Evolutionary conservation across 306 rosid genomes (phyloP).

Genomic region (Leucaena leucocephala): DNA sequence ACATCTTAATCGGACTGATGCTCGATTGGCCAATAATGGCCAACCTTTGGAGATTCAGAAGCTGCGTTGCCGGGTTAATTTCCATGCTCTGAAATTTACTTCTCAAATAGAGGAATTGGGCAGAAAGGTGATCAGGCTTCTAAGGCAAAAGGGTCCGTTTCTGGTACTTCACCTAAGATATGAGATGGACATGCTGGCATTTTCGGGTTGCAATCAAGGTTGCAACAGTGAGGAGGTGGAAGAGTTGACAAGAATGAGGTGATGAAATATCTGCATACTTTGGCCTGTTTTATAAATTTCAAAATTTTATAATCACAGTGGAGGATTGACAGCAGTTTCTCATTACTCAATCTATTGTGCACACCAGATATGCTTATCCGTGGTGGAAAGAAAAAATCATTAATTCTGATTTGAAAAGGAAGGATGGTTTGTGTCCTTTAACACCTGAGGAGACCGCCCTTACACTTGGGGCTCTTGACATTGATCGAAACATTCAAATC

Average conservation of each 20-base stretch:
- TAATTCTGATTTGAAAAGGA: slow-evolving; percentile 85
- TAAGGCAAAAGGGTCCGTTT: slow-evolving; percentile 80
- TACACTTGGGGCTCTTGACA: slow-evolving; percentile 72
- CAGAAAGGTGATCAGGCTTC: slow-evolving; percentile 75
- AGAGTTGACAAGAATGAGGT: slow-evolving; percentile 97
- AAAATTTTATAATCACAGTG: slow-evolving; percentile 22
- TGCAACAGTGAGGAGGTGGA: slow-evolving; percentile 84
- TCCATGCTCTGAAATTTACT: slow-evolving; percentile 83
- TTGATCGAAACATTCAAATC: slow-evolving; percentile 78
- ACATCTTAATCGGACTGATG: slow-evolving; percentile 89
- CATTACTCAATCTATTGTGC: slow-evolving; percentile 8
- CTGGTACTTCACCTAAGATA: slow-evolving; percentile 90
- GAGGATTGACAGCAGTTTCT: slow-evolving; percentile 1
- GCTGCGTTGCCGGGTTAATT: slow-evolving; percentile 91
- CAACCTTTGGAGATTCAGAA: slow-evolving; percentile 88
- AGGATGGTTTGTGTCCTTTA: slow-evolving; percentile 90
- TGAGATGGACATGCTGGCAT: slow-evolving; percentile 97
- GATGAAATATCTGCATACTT: slow-evolving; percentile 23
- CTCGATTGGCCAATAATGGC: slow-evolving; percentile 89
- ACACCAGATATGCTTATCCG: slow-evolving; percentile 73
- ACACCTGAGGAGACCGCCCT: slow-evolving; percentile 97
- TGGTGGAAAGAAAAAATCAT: slow-evolving; percentile 96
- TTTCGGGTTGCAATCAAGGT: slow-evolving; percentile 94
- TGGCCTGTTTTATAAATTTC: slow-evolving; percentile 25
- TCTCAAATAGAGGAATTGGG: slow-evolving; percentile 93